A percentile compares a stretch with the other conserved stretches of the same genome.
These are phyloP conservation scores for Melanopsichium pennsylvanicum DNA, from an alignment of 1,284 basidiomycete species.

Conservation along the genomic window DNA sequence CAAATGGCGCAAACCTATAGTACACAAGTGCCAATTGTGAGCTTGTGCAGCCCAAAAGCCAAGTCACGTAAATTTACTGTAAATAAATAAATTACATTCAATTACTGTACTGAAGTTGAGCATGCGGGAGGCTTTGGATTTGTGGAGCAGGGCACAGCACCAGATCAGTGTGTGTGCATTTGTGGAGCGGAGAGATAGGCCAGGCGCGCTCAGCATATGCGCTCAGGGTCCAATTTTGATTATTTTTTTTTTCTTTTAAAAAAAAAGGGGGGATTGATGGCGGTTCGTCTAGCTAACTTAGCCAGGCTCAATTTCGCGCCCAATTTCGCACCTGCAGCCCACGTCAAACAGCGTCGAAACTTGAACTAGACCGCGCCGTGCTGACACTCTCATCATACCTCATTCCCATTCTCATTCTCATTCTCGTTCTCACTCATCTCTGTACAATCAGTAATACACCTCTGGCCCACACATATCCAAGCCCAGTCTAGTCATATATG, in stretches of 20 bases:
- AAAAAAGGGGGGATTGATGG: background rate
- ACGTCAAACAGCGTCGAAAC: too few relatives aligned
- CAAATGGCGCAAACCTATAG: background rate
- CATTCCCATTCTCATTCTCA: too few relatives aligned
- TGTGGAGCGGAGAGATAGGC: constrained; percentile 7
- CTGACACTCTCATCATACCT: too few relatives aligned
- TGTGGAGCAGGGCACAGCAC: background rate
- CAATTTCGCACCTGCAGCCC: background rate
- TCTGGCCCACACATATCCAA: too few relatives aligned
- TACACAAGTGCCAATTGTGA: background rate
- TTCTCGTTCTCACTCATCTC: too few relatives aligned
- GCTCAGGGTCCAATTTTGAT: constrained; percentile 5
- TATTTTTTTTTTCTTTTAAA: background rate
- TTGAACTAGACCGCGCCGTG: too few relatives aligned
- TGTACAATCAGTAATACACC: too few relatives aligned
- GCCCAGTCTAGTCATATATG: too few relatives aligned
- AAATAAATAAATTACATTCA: too few relatives aligned
- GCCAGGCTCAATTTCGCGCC: background rate
- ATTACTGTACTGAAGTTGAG: too few relatives aligned
- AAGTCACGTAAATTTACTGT: background rate
- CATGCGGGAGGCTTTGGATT: background rate
- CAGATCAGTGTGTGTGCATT: constrained; percentile 1
- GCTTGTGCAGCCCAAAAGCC: background rate
- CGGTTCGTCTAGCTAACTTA: too few relatives aligned
- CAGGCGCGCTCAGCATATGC: constrained; percentile 2